These are phyloP conservation scores for Thelonectria rubi DNA, from an alignment of 2,329 filamentous ascomycete genomes.

Conservation along the genomic window DNA sequence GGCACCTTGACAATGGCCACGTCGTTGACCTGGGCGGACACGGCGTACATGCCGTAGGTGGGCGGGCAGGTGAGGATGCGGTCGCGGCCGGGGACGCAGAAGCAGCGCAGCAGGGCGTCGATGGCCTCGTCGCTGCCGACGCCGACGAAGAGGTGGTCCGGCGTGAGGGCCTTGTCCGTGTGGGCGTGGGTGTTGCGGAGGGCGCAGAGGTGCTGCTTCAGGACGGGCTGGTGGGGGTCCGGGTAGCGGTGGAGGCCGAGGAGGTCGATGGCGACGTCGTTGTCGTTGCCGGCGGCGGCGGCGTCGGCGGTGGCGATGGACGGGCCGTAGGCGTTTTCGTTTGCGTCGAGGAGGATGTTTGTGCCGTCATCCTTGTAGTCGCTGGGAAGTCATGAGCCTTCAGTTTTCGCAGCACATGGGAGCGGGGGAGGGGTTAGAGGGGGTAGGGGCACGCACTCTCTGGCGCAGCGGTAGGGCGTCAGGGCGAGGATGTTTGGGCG, in stretches of 20 bases:
- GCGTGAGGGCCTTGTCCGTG: conserved; percentile 75
- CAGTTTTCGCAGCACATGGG: conserved; percentile 21
- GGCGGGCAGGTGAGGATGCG: conserved; percentile 95
- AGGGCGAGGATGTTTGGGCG: conserved; percentile 80
- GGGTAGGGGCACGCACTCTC: conserved; percentile 68
- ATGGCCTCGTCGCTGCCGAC: conserved; percentile 98
- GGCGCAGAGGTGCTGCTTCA: conserved; percentile 88
- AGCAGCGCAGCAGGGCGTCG: conserved; percentile 90
- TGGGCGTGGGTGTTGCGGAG: conserved; percentile 88
- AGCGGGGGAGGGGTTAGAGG: conserved; percentile 26
- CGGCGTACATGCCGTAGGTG: conserved; percentile 98
- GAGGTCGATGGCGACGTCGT: conserved; percentile 69
- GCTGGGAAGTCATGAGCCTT: conserved; percentile 56
- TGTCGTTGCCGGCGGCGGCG: too few species aligned
- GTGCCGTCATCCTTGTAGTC: conserved; percentile 99
- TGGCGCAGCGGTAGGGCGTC: conserved; percentile 81
- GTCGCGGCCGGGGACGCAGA: conserved; percentile 87
- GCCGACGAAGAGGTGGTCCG: conserved; percentile 90
- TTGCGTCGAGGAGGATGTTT: conserved; percentile 95
- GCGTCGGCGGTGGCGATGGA: conserved; percentile 65
- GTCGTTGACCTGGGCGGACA: conserved; percentile 95
- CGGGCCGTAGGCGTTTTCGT: conserved; percentile 96
- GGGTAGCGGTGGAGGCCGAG: conserved; percentile 91
- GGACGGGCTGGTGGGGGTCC: conserved; percentile 88
- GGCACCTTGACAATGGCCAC: conserved; percentile 87